Base-by-base conservation (phyloP, 768 basidiomycete species). In the Lanmaoa rubissima region DNA sequence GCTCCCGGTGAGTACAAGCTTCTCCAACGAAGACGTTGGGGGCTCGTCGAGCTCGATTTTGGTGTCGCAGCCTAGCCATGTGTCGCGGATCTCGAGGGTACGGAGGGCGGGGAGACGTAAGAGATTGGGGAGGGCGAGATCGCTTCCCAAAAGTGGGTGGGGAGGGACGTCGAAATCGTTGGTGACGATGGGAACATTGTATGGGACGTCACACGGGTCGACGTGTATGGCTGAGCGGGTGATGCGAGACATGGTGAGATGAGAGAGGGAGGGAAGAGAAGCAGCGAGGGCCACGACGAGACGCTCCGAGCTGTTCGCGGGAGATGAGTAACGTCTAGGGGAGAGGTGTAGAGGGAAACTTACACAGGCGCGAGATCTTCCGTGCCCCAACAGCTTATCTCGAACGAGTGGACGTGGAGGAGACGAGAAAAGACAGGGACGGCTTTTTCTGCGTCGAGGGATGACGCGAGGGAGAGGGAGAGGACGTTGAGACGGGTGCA, bases 261-360 rank as follows among this genome's bases (percentile, higher is more conserved):
- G 76, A 45, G 79, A 67, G 45, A 90, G 79, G 63, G 75, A 71
- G 14, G 81, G 81, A 5, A 83, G 69, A 1, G 82, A 81, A 2
- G 83, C 81, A 0, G 87, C 87, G 58, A 90, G 84, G 7, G 83
- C 79, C 16, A 89, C 87, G 53, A 82, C 84, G 1, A 88, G 76
- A 26, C 88, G 78, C 66, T 90, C 88, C 71, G 69, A 74, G 21
- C 69, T 66, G 54, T 41, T 14, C 13, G 36, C 13, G 41, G 21
- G 17, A 11, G 57, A 41, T 69, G 21, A 58, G 12, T 19, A 17
- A 34, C 36, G 48, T 19, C 2, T 6, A 17, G 2, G n/a, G 5
- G 44, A 7, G 3, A 0, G 19, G 17, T 11, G 2, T 3, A 34
- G 5, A 6, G n/a, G 5, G 31, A 12, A 5, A 72, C 77, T 62